Conservation (phyloP, 1,284 basidiomycete genomes). For the Bjerkandera adusta region DNA sequence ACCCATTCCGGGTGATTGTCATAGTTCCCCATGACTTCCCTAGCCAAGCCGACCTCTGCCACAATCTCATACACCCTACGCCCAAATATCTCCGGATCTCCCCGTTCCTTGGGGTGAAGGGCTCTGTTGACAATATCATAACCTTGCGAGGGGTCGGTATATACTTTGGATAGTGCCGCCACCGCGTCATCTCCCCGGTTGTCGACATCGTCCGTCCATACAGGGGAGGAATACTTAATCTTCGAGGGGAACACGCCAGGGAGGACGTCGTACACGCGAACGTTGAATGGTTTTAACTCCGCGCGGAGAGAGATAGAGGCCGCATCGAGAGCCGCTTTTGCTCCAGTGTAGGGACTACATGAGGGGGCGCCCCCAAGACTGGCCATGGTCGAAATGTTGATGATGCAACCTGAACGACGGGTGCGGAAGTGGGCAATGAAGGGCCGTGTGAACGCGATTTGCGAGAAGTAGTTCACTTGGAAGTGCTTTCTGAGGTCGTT, state of each 20-base stretch:
- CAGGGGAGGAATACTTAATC: constrained; percentile 20
- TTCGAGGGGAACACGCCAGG: constrained; percentile 33
- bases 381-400: constrained; percentile 26
- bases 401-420: constrained; percentile 25
- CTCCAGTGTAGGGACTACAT: constrained; percentile 26
- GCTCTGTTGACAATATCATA: constrained; percentile 14
- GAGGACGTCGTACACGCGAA: constrained; percentile 26
- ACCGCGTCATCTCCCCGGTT: neutral
- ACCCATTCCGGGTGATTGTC: constrained; percentile 14
- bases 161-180: constrained; percentile 12
- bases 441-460: constrained; percentile 29
- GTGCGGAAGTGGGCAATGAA: constrained; percentile 28
- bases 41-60: constrained; percentile 19
- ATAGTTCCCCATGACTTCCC: constrained; percentile 5
- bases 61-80: constrained; percentile 26
- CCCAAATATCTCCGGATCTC: constrained; percentile 22
- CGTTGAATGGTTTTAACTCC: constrained; percentile 28
- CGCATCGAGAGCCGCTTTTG: constrained; percentile 30
- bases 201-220: constrained; percentile 8
- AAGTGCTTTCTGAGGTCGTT: constrained; percentile 26
- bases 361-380: constrained; percentile 15
- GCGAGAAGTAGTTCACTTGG: constrained; percentile 31
- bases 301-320: constrained; percentile 26
- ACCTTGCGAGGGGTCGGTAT: constrained; percentile 22
- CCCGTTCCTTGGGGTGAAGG: constrained; percentile 14